These are phyloP conservation scores for Penicillium sp. DNA, from an alignment of 2,329 filamentous ascomycete species.

Conservation along the genomic window DNA sequence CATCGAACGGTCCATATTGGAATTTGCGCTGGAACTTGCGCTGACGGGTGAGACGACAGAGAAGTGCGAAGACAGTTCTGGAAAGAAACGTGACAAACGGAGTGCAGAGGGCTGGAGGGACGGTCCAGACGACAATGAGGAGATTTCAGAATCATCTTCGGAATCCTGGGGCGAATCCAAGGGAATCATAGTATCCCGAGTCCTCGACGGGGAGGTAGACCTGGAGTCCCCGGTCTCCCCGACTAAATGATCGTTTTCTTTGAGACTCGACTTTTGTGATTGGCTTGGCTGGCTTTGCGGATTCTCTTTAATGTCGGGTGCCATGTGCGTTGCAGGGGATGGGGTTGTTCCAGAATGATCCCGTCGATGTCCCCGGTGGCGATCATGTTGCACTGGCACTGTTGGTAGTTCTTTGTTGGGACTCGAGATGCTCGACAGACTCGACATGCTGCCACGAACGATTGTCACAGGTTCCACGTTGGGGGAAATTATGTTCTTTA, in stretches of 20 bases:
- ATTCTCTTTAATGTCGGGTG: background rate
- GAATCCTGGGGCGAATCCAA: slow-evolving; percentile 15
- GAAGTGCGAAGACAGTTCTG: slow-evolving; percentile 30
- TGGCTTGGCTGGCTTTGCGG: background rate
- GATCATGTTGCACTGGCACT: background rate
- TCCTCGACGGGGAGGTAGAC: slow-evolving; percentile 11
- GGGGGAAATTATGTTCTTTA: background rate
- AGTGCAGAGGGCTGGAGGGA: slow-evolving; percentile 14
- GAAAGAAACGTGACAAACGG: slow-evolving; percentile 28
- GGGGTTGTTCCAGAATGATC: background rate
- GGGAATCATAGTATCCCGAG: slow-evolving; percentile 13
- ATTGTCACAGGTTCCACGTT: background rate
- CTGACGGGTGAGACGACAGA: slow-evolving; percentile 26
- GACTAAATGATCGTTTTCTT: slow-evolving; percentile 1
- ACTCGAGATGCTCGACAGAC: background rate
- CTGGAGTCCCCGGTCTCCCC: slow-evolving; percentile 2
- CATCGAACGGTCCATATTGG: slow-evolving; percentile 6
- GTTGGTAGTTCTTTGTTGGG: background rate
- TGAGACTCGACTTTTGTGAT: background rate
- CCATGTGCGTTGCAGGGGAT: background rate
- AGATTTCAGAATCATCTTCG: slow-evolving; percentile 24
- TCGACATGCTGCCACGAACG: slow-evolving; percentile 4
- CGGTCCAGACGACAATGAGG: slow-evolving; percentile 23
- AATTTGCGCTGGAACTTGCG: slow-evolving; percentile 10
- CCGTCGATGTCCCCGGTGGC: background rate